phyloP scores from a whole-genome alignment of 2,329 filamentous ascomycete species.

The Cryoendolithus antarcticus region DNA sequence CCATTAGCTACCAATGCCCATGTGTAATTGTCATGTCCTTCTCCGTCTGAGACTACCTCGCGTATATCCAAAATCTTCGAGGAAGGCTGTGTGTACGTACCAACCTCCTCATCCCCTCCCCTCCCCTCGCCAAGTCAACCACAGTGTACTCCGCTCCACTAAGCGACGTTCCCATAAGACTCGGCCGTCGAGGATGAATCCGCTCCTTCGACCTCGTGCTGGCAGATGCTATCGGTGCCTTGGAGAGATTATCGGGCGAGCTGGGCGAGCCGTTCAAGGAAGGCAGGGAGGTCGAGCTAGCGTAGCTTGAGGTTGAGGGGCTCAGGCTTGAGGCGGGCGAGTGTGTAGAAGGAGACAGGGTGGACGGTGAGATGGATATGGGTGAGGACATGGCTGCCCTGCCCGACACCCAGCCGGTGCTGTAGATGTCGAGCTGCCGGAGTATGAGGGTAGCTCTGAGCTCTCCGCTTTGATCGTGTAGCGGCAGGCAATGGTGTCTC shows the following conservation, averaged over 20 bases:
- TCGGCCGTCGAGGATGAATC: conserved; percentile 8
- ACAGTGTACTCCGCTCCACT: conserved; percentile 67
- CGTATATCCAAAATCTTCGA: too few relatives aligned
- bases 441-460: too few relatives aligned
- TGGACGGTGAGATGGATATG: neutral
- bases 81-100: too few relatives aligned
- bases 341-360: neutral
- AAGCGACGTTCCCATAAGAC: conserved; percentile 42
- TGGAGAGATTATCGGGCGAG: neutral
- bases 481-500: too few relatives aligned
- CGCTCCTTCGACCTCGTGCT: conserved; percentile 5
- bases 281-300: conserved; percentile 3
- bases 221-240: too few relatives aligned
- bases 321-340: conserved; percentile 1
- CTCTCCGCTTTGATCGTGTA: too few relatives aligned
- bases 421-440: too few relatives aligned
- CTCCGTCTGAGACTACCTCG: too few relatives aligned
- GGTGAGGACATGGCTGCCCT: conserved; percentile 4
- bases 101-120: conserved; percentile 58
- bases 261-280: conserved; percentile 1
- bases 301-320: conserved; percentile 4
- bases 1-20: too few relatives aligned
- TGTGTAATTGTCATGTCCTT: too few relatives aligned
- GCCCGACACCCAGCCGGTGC: neutral
- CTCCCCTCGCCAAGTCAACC: conserved; percentile 53